Conservation (phyloP, 2,329 filamentous ascomycete species). For the Diplocarpon rosae region DNA sequence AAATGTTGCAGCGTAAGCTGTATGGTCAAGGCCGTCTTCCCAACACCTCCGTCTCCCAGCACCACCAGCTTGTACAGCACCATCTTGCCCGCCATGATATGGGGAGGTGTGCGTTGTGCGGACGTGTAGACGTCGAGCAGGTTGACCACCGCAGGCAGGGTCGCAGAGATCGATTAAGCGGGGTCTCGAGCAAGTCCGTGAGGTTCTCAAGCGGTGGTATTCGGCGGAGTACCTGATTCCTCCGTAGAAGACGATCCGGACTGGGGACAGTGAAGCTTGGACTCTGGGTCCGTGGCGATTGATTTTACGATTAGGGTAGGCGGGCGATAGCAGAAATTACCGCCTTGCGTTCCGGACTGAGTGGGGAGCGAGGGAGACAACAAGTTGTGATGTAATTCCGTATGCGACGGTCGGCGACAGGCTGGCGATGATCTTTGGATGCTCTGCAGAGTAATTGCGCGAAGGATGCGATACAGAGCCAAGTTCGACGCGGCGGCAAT, state of each 20-base stretch:
- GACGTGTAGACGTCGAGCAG: conserved; percentile 7
- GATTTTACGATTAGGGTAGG: conserved; percentile 8
- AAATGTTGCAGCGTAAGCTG: conserved; percentile 98
- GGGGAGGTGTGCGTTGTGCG: conserved; percentile 7
- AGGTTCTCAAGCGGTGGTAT: conserved; percentile 8
- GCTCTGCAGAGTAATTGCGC: no score
- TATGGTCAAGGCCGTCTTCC: conserved; percentile 88
- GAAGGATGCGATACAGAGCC: no score
- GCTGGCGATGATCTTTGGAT: no score
- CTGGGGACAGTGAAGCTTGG: conserved; percentile 18
- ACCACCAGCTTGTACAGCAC: conserved; percentile 94
- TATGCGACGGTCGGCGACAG: no score
- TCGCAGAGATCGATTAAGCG: conserved; percentile 5
- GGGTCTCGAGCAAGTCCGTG: conserved; percentile 8
- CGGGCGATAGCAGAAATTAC: conserved; percentile 7
- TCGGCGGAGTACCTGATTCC: conserved; percentile 14
- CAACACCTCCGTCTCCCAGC: conserved; percentile 85
- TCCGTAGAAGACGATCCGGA: conserved; percentile 15
- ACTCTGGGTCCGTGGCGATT: conserved; percentile 7
- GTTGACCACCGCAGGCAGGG: conserved; percentile 6
- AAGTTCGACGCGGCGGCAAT: no score
- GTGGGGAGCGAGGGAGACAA: neutral
- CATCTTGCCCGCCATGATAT: conserved; percentile 59
- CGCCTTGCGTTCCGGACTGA: conserved; percentile 2
- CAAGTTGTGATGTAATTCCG: no score